Percentiles rank a stretch among this genome's conserved stretches.
These are phyloP conservation scores for Skeletonema costatum DNA, from an alignment of 108 stramenopile genomes.

Conservation along the genomic window DNA sequence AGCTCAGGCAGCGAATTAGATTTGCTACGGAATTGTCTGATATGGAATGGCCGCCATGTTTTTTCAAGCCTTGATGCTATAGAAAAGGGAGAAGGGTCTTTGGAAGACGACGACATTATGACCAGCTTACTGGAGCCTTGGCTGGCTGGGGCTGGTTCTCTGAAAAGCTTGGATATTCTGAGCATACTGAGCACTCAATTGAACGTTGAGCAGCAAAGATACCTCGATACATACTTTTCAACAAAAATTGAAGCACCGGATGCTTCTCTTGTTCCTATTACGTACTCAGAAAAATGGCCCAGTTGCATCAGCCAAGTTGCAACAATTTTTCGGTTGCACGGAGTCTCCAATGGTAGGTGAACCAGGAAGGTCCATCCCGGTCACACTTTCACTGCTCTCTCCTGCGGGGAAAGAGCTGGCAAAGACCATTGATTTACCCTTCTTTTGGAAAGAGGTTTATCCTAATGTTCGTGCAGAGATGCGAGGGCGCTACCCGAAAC, in stretches of 20 bases:
- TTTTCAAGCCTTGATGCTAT: conserved; percentile 49
- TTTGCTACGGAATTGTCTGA: conserved; percentile 31
- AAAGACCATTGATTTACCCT: conserved; percentile 60
- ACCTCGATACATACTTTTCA: conserved; percentile 42
- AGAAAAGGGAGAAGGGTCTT: conserved; percentile 7
- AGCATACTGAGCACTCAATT: conserved; percentile 41
- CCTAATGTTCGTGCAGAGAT: conserved; percentile 62
- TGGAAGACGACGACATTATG: conserved; percentile 31
- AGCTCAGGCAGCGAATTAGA: conserved; percentile 37
- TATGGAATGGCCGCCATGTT: conserved; percentile 45
- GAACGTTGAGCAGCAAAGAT: conserved; percentile 15
- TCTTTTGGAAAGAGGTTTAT: conserved; percentile 67
- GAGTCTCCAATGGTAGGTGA: conserved; percentile 51
- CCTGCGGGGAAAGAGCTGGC: conserved; percentile 58
- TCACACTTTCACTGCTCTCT: conserved; percentile 53
- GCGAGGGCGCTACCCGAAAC: conserved; percentile 66
- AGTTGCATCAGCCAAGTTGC: conserved; percentile 58
- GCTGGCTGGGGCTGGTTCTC: conserved; percentile 42
- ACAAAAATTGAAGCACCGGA: conserved; percentile 55
- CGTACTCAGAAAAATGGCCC: conserved; percentile 45
- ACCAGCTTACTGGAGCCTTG: conserved; percentile 58
- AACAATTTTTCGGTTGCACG: conserved; percentile 65
- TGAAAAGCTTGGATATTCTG: conserved; percentile 53
- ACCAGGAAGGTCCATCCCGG: conserved; percentile 30
- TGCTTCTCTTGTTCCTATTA: conserved; percentile 50